These are phyloP conservation scores for Globisporangium solare DNA, from an alignment of 352 stramenopile species.

Conservation along the genomic window DNA sequence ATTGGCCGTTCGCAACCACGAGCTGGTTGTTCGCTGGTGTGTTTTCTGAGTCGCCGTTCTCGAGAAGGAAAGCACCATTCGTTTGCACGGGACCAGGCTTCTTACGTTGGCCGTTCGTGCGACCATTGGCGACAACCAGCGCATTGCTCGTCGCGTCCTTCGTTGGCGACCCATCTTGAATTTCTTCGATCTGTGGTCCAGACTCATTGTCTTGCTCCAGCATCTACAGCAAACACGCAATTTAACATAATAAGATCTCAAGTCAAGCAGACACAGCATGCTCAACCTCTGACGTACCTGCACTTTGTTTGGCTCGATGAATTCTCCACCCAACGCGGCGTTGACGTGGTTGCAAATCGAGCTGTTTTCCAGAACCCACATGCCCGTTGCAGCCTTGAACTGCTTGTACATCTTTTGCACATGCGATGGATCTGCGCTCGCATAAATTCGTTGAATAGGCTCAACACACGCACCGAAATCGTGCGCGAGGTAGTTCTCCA, in stretches of 20 bases:
- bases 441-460: constrained; percentile 85
- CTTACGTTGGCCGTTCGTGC: constrained; percentile 5
- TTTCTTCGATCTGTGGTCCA: constrained; percentile 34
- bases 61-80: constrained; percentile 22
- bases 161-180: constrained; percentile 31
- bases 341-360: constrained; percentile 77
- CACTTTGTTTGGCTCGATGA: constrained; percentile 48
- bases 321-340: constrained; percentile 54
- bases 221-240: constrained; percentile 12
- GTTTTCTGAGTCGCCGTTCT: constrained; percentile 31
- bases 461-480: constrained; percentile 83
- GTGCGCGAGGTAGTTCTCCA: constrained; percentile 80
- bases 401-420: constrained; percentile 87
- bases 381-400: constrained; percentile 75
- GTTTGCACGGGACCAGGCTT: constrained; percentile 9
- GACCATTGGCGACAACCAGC: constrained; percentile 21
- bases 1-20: constrained; percentile 33
- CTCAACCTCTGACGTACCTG: constrained; percentile 11
- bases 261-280: background rate
- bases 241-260: constrained; percentile 1
- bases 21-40: constrained; percentile 33
- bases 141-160: constrained; percentile 25
- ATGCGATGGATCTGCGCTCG: constrained; percentile 69
- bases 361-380: constrained; percentile 85
- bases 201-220: constrained; percentile 26